Percentiles rank a stretch among this genome's conserved stretches.
These are phyloP conservation scores for Chimonanthus salicifolius DNA, from an alignment of 164 flowering plant species.

Conservation along the genomic window DNA sequence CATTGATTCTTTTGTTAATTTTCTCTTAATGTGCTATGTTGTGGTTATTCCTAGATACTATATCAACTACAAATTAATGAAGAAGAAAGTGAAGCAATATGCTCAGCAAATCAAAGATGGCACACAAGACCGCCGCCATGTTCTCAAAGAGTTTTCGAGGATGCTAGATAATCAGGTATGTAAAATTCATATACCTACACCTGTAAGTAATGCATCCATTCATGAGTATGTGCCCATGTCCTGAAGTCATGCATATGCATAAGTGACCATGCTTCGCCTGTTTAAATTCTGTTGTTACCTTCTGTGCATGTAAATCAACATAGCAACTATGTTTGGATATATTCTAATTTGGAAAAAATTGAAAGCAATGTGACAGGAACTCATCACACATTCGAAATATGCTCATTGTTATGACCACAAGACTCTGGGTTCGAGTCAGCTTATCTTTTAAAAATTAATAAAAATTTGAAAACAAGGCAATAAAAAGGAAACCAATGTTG, in stretches of 20 bases:
- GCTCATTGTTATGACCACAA: background rate
- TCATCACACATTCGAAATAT: background rate
- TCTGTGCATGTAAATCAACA: background rate
- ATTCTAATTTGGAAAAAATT: no score
- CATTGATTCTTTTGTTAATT: no score
- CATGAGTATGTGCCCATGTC: background rate
- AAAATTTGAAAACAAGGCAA: no score
- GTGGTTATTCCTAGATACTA: conserved; percentile 42
- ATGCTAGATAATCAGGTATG: conserved; percentile 73
- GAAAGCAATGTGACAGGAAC: background rate
- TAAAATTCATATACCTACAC: background rate
- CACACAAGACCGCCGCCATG: conserved; percentile 34
- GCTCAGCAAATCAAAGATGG: conserved; percentile 52
- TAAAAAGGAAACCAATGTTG: no score
- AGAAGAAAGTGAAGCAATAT: conserved; percentile 79
- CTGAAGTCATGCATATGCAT: background rate
- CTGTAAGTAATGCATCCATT: background rate
- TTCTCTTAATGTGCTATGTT: background rate
- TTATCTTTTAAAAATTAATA: no score
- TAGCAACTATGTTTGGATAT: background rate
- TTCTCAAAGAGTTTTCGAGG: conserved; percentile 70
- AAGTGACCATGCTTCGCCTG: background rate
- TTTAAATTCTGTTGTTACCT: background rate
- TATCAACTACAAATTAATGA: conserved; percentile 75
- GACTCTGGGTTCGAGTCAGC: background rate